Conservation (phyloP, 2,329 filamentous ascomycete species). For the Septoria linicola region DNA sequence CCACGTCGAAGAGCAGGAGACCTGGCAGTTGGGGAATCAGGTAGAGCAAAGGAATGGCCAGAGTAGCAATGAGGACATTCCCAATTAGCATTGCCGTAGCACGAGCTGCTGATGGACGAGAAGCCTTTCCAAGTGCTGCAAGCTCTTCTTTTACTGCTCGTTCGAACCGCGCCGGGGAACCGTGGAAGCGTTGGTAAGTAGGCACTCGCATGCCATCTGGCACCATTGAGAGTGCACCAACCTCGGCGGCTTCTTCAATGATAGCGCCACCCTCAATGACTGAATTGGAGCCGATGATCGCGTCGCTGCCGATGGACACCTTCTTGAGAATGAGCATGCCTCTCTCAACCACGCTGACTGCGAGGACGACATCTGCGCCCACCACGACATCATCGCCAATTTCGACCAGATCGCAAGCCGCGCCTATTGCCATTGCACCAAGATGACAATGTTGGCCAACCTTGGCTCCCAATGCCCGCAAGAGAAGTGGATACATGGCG, state of each 20-base stretch:
- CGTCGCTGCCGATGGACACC: slow-evolving; percentile 24
- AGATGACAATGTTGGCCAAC: slow-evolving; percentile 28
- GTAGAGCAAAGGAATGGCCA: slow-evolving; percentile 25
- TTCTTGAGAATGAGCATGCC: slow-evolving; percentile 29
- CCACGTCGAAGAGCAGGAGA: slow-evolving; percentile 25
- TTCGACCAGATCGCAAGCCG: slow-evolving; percentile 28
- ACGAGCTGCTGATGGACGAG: slow-evolving; percentile 24
- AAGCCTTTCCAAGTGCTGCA: slow-evolving; percentile 6
- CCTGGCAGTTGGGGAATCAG: slow-evolving; percentile 27
- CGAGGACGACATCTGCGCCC: slow-evolving; percentile 26
- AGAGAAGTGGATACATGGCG: slow-evolving; percentile 23
- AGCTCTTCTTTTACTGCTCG: slow-evolving; percentile 20
- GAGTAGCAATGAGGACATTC: slow-evolving; percentile 19
- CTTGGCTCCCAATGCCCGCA: slow-evolving; percentile 28
- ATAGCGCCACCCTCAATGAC: slow-evolving; percentile 29
- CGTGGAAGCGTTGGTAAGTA: slow-evolving; percentile 26
- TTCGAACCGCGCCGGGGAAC: slow-evolving; percentile 27
- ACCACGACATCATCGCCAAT: slow-evolving; percentile 31
- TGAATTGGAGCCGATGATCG: slow-evolving; percentile 26
- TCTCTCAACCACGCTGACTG: slow-evolving; percentile 27
- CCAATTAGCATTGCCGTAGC: slow-evolving; percentile 18
- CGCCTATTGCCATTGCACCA: slow-evolving; percentile 25
- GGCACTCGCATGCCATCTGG: slow-evolving; percentile 27
- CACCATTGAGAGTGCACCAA: slow-evolving; percentile 28
- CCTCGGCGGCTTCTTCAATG: slow-evolving; percentile 28